Conservation (phyloP, 164 flowering plant genomes). For the Piper longum region DNA sequence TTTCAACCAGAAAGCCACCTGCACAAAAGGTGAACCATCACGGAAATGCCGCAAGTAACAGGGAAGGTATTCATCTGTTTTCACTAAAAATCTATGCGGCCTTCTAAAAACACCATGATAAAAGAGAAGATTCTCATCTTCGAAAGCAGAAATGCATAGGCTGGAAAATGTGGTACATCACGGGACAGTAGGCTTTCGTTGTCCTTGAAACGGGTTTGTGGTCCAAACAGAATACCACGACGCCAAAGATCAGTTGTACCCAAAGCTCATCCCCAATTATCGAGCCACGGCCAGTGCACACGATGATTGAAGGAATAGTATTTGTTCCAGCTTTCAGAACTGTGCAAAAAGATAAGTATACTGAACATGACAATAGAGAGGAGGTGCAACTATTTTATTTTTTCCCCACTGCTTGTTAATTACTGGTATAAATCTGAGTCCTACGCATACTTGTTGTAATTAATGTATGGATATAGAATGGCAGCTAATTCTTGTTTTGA, state of each 20-base stretch:
- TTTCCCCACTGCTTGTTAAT: too few relatives aligned
- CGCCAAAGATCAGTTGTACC: not conserved
- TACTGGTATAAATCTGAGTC: too few relatives aligned
- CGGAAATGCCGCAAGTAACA: too few relatives aligned
- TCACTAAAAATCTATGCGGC: not conserved
- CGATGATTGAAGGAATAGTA: not conserved
- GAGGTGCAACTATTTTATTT: too few relatives aligned
- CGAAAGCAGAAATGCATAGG: not conserved
- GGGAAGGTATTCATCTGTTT: too few relatives aligned
- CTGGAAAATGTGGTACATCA: not conserved
- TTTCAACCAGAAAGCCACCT: too few relatives aligned
- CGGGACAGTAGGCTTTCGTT: not conserved
- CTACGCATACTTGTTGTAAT: too few relatives aligned
- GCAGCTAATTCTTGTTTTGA: too few relatives aligned
- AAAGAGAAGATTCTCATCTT: not conserved
- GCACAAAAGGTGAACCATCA: too few relatives aligned
- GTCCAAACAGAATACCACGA: not conserved
- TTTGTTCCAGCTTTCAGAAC: not conserved
- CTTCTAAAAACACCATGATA: not conserved
- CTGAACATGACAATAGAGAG: too few relatives aligned
- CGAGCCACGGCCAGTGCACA: not conserved
- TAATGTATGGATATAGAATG: too few relatives aligned
- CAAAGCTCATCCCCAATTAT: not conserved
- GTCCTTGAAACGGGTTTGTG: not conserved
- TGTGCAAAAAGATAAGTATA: not conserved